Conservation (phyloP, 2,329 filamentous ascomycete species). For the Botrytis porri region DNA sequence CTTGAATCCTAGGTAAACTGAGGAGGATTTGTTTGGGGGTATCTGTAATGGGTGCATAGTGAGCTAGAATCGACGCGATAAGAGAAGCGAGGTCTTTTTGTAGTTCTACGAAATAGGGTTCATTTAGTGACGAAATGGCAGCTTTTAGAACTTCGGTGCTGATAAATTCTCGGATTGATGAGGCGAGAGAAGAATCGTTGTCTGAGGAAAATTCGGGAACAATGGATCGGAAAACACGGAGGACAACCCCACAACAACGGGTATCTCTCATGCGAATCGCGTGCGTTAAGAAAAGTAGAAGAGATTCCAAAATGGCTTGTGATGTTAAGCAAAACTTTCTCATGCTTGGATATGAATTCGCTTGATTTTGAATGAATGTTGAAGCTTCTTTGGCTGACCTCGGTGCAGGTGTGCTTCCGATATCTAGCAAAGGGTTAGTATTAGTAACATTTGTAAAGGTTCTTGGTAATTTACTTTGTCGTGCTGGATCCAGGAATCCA, state of each 20-base stretch:
- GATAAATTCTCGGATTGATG: slow-evolving; percentile 83
- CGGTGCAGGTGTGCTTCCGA: slow-evolving; percentile 3
- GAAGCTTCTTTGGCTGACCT: slow-evolving; percentile 34
- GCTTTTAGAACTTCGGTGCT: slow-evolving; percentile 84
- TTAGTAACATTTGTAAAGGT: background rate
- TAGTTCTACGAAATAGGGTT: slow-evolving; percentile 93
- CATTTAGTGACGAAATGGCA: slow-evolving; percentile 85
- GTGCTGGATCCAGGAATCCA: slow-evolving; percentile 75
- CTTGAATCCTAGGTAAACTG: slow-evolving; percentile 72
- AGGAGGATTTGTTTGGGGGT: slow-evolving; percentile 76
- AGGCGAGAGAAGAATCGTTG: slow-evolving; percentile 46
- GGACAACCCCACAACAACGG: slow-evolving; percentile 79
- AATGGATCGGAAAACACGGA: slow-evolving; percentile 81
- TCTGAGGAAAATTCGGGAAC: slow-evolving; percentile 71
- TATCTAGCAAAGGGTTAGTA: slow-evolving; percentile 24
- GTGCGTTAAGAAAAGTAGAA: slow-evolving; percentile 89
- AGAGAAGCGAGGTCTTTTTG: slow-evolving; percentile 88
- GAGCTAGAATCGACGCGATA: slow-evolving; percentile 79
- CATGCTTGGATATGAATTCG: slow-evolving; percentile 52
- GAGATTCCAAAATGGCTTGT: slow-evolving; percentile 75
- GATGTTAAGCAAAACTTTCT: slow-evolving; percentile 80
- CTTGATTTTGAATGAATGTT: slow-evolving; percentile 28
- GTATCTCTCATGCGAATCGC: slow-evolving; percentile 87
- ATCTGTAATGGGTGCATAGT: slow-evolving; percentile 66
- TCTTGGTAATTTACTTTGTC: slow-evolving; percentile 54